Evolutionary conservation across 139 green algal species (phyloP), one percentile per base, ranked within the genome.

Genomic region (Nannochloris sp.): DNA sequence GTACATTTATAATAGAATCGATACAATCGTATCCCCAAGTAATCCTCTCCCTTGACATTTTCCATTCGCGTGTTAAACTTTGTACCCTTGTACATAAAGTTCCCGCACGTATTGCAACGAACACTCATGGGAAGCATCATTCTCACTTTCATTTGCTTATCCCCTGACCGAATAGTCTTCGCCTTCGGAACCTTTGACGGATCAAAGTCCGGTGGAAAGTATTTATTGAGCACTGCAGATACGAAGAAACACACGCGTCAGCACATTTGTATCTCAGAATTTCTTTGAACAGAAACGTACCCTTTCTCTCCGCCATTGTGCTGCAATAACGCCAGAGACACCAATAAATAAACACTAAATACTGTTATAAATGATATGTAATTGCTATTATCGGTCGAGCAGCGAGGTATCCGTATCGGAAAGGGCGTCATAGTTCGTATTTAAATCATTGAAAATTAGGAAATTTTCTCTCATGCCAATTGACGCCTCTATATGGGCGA

Each of bases 31-130:
- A 98, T 95, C 16, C 93, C 93, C 36, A 99, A 73, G 78, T 99
- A 99, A 11, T 76, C 74, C 43, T 99, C 89, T 1, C 84, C 89
- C 37, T 76, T 51, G 9, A 95, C 90, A 53, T 96, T 86, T 73
- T 99, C 91, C 75, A 95, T 98, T 25, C 84, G 74, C 2, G 82
- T 90, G 81, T 97, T 98, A 85, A 99, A 99, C 71, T 99, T 99
- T 29, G 93, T 98, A 23, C 92, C 87, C 73, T 97, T 96, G 90
- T 95, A 96, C 82, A 97, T 97, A 79, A 92, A 99, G 34, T 80
- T 91, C 44, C 93, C 92, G 68, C 93, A 99, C 19, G 89, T 97
- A 55, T 82, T 88, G 83, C 92, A 98, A 5, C 85, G 79, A 19
- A 99, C 81, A 53, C 78, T 94, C 87, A 98, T 97, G 57, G 93